These are phyloP conservation scores for Yarrowia keelungensis DNA, from an alignment of 805 yeast species.

Conservation along the genomic window DNA sequence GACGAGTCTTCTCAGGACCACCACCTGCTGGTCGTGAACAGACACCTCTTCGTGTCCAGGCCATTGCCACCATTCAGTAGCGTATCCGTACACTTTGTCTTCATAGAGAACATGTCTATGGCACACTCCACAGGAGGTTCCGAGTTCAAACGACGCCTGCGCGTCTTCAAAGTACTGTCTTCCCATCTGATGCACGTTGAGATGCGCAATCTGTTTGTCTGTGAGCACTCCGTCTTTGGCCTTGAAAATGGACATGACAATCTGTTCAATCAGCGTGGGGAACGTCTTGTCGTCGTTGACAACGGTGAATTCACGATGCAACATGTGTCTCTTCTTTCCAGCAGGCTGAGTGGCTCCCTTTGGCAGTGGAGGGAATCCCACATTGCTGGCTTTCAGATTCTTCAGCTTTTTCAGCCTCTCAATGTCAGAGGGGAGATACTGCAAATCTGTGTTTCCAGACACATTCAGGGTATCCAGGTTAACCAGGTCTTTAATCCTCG, in stretches of 20 bases:
- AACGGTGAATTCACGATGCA: slow-evolving; percentile 40
- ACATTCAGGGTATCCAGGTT: slow-evolving; percentile 50
- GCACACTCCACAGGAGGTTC: slow-evolving; percentile 48
- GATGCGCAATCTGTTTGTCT: slow-evolving; percentile 16
- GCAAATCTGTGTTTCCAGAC: slow-evolving; percentile 48
- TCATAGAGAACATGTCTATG: slow-evolving; percentile 42
- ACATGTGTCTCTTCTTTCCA: neutral
- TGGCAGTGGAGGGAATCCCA: slow-evolving; percentile 48
- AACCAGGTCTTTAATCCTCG: slow-evolving; percentile 47
- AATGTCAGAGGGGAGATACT: slow-evolving; percentile 51
- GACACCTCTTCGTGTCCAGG: slow-evolving; percentile 9
- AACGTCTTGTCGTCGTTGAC: slow-evolving; percentile 43
- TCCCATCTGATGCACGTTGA: slow-evolving; percentile 16
- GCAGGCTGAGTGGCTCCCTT: slow-evolving; percentile 11
- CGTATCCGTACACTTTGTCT: slow-evolving; percentile 44
- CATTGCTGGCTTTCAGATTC: slow-evolving; percentile 50
- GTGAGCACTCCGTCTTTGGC: slow-evolving; percentile 33
- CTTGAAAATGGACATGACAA: slow-evolving; percentile 17
- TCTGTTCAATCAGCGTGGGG: slow-evolving; percentile 23
- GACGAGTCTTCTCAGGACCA: slow-evolving; percentile 41
- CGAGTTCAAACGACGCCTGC: slow-evolving; percentile 38
- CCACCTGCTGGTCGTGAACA: slow-evolving; percentile 21
- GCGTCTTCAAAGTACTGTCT: slow-evolving; percentile 43
- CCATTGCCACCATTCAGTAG: slow-evolving; percentile 50
- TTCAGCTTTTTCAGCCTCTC: slow-evolving; percentile 46